Conservation (phyloP, 179 eudicot species). For the Nepenthes alata region DNA sequence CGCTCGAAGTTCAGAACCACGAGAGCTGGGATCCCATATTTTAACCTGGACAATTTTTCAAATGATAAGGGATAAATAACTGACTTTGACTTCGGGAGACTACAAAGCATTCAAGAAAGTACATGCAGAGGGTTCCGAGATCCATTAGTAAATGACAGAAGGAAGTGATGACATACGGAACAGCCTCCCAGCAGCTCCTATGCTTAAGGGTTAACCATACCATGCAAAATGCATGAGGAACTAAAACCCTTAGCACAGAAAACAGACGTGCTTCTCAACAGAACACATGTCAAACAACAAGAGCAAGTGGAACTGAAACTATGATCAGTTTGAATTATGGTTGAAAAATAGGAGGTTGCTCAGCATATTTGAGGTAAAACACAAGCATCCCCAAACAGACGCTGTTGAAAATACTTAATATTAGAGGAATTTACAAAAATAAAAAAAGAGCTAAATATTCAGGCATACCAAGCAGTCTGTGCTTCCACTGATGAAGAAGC, state of each 20-base stretch:
- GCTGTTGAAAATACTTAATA: not conserved
- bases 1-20: slow-evolving; percentile 79
- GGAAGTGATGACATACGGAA: no score
- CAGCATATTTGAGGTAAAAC: no score
- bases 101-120: not conserved
- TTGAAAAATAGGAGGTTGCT: no score
- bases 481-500: slow-evolving; percentile 90
- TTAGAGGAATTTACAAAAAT: not conserved
- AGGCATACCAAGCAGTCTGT: slow-evolving; percentile 63
- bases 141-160: no score
- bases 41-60: slow-evolving; percentile 37
- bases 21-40: slow-evolving; percentile 81
- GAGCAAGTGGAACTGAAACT: not conserved
- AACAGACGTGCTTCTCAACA: not conserved
- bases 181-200: no score
- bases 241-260: not conserved
- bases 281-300: not conserved
- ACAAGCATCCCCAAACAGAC: not conserved
- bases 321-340: not conserved
- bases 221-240: no score
- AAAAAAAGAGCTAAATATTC: not conserved
- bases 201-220: no score
- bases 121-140: not conserved
- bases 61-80: slow-evolving; percentile 1
- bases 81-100: not conserved